Evolutionary conservation across 2,329 filamentous ascomycete species (phyloP), one percentile per base, ranked within the genome.

Genomic region (Orbilia ellipsospora): DNA sequence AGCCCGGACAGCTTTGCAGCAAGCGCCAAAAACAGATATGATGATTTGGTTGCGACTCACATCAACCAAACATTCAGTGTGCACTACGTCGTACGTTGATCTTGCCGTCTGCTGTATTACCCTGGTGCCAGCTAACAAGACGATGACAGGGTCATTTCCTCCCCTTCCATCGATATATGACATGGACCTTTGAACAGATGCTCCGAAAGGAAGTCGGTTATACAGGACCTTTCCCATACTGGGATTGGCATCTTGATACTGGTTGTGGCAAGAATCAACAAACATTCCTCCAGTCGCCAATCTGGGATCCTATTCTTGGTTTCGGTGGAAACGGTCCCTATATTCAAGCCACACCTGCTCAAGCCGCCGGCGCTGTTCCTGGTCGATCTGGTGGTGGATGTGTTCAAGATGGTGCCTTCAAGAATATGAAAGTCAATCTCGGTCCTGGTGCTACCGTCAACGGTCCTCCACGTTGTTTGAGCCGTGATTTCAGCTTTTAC

Each of bases 301-400:
- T 87, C 63, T 86, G 86, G 73, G 84, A 87, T n/a, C 84, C 81
- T 60, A 82, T 81, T 0, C 81, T 80, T 6, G 84, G 83, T 16
- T 81, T 86, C 77, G 82, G 82, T 10, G 77, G 77, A n/a, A 79
- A 79, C 31, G 74, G 77, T 68, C 51, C 12, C 16, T 54, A n/a
- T 20, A 26, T 50, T 3, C 45, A 40, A 26, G 45, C 45, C 2
- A 31, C 73, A 26, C 65, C 76, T 26, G 78, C 50, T 20, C 74
- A 81, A n/a, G 69, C 69, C 0, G 40, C 62, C 4, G 60, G 70
- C 31, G 74, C 70, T n/a, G 68, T 82, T 36, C 78, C 80, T 5
- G 78, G 80, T 4, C 79, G 78, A 6, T 79, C 69, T 6, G 81
- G 81, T 10, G 75, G 78, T n/a, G 78, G 78, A 5, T 84, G 82